These are phyloP conservation scores for Stellera chamaejasme DNA, from an alignment of 345 rosid genomes.

Conservation along the genomic window DNA sequence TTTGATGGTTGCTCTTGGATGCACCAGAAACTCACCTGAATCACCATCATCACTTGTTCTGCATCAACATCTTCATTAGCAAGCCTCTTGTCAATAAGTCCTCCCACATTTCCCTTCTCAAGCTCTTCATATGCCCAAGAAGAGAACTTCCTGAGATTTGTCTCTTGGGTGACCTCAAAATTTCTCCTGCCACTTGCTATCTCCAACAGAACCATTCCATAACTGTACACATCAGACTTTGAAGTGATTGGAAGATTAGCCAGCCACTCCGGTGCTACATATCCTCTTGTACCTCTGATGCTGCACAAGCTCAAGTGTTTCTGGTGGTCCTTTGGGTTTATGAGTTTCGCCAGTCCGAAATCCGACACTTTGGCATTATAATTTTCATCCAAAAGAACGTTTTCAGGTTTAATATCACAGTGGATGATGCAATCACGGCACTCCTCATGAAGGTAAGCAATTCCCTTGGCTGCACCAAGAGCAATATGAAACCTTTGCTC, in stretches of 20 bases:
- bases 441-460: constrained; percentile 62
- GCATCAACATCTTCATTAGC: constrained; percentile 24
- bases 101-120: constrained; percentile 26
- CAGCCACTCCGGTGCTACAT: constrained; percentile 47
- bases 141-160: constrained; percentile 34
- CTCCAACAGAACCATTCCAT: constrained; percentile 51
- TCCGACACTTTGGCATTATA: constrained; percentile 51
- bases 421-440: constrained; percentile 50
- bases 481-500: constrained; percentile 46
- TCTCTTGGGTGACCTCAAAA: constrained; percentile 26
- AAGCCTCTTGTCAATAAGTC: constrained; percentile 32
- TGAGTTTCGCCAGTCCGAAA: constrained; percentile 55
- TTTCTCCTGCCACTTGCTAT: constrained; percentile 42
- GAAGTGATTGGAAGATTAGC: constrained; percentile 40
- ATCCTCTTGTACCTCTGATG: constrained; percentile 44
- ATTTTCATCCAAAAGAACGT: constrained; percentile 48
- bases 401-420: constrained; percentile 55
- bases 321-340: constrained; percentile 29
- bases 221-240: constrained; percentile 52
- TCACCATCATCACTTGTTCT: constrained; percentile 35
- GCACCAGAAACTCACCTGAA: constrained; percentile 46
- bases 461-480: constrained; percentile 52
- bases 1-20: constrained; percentile 38
- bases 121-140: constrained; percentile 38
- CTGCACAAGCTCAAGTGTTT: constrained; percentile 27